Conservation (phyloP, 371 early-diverging fungal genomes). For the Mortierella sp. region DNA sequence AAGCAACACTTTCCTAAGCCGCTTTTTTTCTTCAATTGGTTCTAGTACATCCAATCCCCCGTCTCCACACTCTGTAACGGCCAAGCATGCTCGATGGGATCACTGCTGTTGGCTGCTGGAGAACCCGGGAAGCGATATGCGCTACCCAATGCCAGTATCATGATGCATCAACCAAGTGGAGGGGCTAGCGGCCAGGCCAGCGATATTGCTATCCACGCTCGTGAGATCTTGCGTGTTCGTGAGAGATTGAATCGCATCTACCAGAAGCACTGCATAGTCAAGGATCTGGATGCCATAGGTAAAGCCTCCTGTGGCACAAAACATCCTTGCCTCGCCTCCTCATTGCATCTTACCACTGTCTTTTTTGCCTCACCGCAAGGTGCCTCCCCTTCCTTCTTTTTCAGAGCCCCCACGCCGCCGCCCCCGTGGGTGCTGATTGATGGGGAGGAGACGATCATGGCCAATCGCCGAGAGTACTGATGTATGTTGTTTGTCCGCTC, state of each 20-base stretch:
- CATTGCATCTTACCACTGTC: no score
- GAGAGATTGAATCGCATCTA: slow-evolving; percentile 90
- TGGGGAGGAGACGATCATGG: no score
- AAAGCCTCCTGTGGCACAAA: slow-evolving; percentile 23
- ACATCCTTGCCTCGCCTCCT: no score
- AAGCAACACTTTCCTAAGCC: neutral
- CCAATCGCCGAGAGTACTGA: no score
- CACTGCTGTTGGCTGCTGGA: slow-evolving; percentile 90
- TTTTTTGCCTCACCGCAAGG: neutral
- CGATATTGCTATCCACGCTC: slow-evolving; percentile 97
- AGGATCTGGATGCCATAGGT: slow-evolving; percentile 86
- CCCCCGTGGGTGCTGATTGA: no score
- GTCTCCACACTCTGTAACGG: slow-evolving; percentile 96
- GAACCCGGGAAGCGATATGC: slow-evolving; percentile 89
- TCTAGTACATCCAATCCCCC: slow-evolving; percentile 90
- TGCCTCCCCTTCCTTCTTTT: neutral
- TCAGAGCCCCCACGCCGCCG: no score
- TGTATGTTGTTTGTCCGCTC: no score
- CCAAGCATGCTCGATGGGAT: slow-evolving; percentile 98
- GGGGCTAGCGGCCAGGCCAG: slow-evolving; percentile 97
- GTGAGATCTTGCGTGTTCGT: slow-evolving; percentile 93
- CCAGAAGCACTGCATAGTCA: slow-evolving; percentile 84
- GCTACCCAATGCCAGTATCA: slow-evolving; percentile 93
- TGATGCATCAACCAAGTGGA: slow-evolving; percentile 98
- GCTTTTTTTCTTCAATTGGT: neutral